A percentile compares a stretch with the other conserved stretches of the same genome.
Conservation (phyloP, 2,329 filamentous ascomycete species). For the Teratosphaeria gauchensis region DNA sequence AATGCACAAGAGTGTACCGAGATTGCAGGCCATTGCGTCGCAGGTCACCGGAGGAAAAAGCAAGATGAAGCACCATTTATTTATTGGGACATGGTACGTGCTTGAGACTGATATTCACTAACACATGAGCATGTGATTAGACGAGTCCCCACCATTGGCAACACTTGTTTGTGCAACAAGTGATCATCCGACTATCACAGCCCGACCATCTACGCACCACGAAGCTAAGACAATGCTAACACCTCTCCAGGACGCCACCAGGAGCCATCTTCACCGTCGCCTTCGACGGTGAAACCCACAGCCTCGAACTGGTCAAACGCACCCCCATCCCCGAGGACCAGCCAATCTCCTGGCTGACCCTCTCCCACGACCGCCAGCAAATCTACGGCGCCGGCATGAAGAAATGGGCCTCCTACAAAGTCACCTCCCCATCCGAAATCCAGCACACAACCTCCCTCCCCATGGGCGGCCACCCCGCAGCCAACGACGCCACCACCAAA, state of each 20-base stretch:
- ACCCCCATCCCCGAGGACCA: conserved; percentile 74
- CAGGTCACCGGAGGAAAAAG: neutral
- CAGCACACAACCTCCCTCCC: conserved; percentile 64
- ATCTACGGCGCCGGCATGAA: conserved; percentile 90
- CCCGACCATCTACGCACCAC: neutral
- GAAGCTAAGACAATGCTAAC: neutral
- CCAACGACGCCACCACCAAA: conserved; percentile 61
- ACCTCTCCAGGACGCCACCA: conserved; percentile 51
- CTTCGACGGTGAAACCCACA: conserved; percentile 73
- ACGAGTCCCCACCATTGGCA: neutral
- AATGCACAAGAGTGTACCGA: neutral
- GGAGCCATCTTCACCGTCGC: conserved; percentile 83
- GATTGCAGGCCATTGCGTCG: neutral
- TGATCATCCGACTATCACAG: neutral
- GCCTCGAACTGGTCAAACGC: conserved; percentile 65
- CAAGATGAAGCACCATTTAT: conserved; percentile 76
- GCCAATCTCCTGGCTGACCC: conserved; percentile 90
- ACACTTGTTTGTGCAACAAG: no score
- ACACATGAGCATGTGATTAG: neutral
- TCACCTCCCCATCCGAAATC: conserved; percentile 67
- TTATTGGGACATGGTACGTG: conserved; percentile 71
- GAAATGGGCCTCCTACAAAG: conserved; percentile 77
- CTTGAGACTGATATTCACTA: neutral
- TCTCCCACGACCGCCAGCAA: conserved; percentile 72
- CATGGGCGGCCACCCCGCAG: conserved; percentile 63